Evolutionary conservation across 2,329 filamentous ascomycete genomes (phyloP), one percentile per base, ranked within the genome.

Genomic region (Davidsoniella neocaledoniae): DNA sequence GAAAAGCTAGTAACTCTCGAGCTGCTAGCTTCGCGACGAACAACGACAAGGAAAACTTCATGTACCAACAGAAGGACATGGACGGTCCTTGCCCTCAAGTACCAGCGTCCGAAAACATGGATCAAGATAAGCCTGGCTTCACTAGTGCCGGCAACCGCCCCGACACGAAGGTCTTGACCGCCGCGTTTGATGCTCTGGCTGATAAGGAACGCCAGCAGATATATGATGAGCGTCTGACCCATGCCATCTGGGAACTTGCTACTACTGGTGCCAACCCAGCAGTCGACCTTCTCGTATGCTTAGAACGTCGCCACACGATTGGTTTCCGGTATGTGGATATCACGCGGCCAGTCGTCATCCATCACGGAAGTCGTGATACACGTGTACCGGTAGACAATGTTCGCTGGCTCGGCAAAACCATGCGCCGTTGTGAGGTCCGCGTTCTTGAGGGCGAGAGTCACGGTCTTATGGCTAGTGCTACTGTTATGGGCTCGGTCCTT

Each of bases 281-380:
- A 0, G 86, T 94, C 0, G 91, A 98, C 63, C 68, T 98, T 16
- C 70, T 98, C 1, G 84, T 95, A 5, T 98, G 91, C 61, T 72
- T 98, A 1, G 91, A 98, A 64, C 79, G 91, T 19, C 77, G 85
- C 25, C 86, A 94, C 58, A 80, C 84, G 0, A 94, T 98, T 58
- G 91, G 91, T 0, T 98, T 98, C 67, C 79, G 88, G 46, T 98
- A 98, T 61, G 90, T 94, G 16, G 91, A 98, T 61, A 94, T 98
- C 56, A 93, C 83, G 5, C 77, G 87, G 7, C 77, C 86, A 0
- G 84, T 96, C 0, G 82, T 95, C 21, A 94, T 98, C 56, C 90
- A 95, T 59, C 91, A 98, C 62, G 91, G 91, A 37, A 86, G 79
- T 59, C 80, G 84, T 57, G 91, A 98, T 60, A 87, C 83, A 5